Conservation (phyloP, 192 early-diverging fungal species). For the Rhizoclosmatium sp. region DNA sequence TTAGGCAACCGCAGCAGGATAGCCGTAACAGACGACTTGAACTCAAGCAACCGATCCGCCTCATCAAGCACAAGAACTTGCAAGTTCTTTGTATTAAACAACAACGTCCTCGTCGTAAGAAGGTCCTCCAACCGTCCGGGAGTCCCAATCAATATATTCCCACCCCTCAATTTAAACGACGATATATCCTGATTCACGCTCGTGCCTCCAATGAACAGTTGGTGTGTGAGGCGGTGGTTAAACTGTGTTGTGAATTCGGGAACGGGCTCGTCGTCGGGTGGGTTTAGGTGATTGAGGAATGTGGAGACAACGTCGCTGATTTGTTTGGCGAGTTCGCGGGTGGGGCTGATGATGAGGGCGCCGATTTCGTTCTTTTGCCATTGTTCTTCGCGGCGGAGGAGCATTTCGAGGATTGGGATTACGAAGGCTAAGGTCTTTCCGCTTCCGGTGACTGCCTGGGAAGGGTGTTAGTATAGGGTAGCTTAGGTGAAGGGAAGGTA, state of each 20-base stretch:
- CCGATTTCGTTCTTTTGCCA: constrained; percentile 82
- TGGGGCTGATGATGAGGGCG: constrained; percentile 78
- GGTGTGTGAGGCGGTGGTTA: constrained; percentile 50
- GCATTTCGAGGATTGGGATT: constrained; percentile 89
- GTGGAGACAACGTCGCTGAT: constrained; percentile 63
- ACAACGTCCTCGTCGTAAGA: constrained; percentile 85
- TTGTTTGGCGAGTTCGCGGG: constrained; percentile 78
- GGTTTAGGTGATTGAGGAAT: constrained; percentile 63
- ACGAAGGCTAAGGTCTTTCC: constrained; percentile 90
- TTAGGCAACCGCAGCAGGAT: constrained; percentile 88
- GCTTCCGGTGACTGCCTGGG: constrained; percentile 37
- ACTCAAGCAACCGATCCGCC: constrained; percentile 92
- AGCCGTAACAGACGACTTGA: constrained; percentile 76
- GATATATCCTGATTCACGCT: constrained; percentile 69
- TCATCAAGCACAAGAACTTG: constrained; percentile 96
- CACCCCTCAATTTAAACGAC: constrained; percentile 67
- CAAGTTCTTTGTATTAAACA: constrained; percentile 78
- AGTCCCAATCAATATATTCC: constrained; percentile 91
- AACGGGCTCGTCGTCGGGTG: constrained; percentile 8
- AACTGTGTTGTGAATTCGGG: constrained; percentile 26
- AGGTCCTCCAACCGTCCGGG: constrained; percentile 94
- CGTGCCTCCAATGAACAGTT: constrained; percentile 79
- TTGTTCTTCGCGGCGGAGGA: constrained; percentile 64
- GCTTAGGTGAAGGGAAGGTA: not conserved
- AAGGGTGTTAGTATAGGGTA: not conserved